Evolutionary conservation across 306 rosid species (phyloP).

Genomic region (Vicia sativa): DNA sequence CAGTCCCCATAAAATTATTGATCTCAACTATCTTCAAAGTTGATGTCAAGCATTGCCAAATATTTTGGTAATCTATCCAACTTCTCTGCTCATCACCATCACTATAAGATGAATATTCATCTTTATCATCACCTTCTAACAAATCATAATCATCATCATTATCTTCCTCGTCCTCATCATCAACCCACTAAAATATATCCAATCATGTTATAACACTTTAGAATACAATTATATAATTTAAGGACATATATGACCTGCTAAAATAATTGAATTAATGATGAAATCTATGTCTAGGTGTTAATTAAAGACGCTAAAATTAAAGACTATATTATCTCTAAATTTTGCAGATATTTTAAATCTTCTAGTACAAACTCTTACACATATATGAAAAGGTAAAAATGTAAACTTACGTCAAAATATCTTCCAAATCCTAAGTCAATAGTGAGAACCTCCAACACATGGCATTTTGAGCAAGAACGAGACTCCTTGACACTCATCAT

Average conservation of each 20-base stretch:
- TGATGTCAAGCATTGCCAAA: neutral
- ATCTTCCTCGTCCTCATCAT: no score
- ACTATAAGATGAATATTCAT: neutral
- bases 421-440: conserved; percentile 27
- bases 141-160: no score
- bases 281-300: no score
- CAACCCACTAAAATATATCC: conserved; percentile 1
- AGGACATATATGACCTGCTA: neutral
- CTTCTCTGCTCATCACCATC: neutral
- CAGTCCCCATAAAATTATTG: neutral
- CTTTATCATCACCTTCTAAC: no score
- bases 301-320: no score
- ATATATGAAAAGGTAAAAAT: neutral
- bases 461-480: conserved; percentile 45
- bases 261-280: neutral
- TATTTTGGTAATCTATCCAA: no score
- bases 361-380: neutral
- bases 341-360: neutral
- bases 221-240: neutral
- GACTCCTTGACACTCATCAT: conserved; percentile 39
- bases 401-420: conserved; percentile 28
- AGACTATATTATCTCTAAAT: no score
- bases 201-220: neutral
- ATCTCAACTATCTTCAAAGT: conserved; percentile 36
- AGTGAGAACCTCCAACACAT: conserved; percentile 39